phyloP scores from a whole-genome alignment of 306 rosid species.

The Ochetophila trinervis region DNA sequence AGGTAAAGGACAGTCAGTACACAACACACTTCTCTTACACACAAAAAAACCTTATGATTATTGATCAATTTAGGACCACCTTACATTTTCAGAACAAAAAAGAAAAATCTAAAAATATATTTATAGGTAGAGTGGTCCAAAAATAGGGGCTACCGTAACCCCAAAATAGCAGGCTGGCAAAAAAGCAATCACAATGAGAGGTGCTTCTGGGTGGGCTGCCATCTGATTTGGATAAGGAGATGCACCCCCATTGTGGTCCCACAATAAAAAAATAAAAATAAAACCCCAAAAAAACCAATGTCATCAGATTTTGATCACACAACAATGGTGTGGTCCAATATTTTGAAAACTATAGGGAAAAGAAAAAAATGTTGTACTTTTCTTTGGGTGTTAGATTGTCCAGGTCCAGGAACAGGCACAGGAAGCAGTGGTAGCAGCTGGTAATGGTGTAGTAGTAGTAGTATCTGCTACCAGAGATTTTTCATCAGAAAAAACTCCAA shows the following conservation, averaged over 20 bases:
- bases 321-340: slow-evolving; percentile 28
- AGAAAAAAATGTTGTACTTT: slow-evolving; percentile 14
- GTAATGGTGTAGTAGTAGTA: background rate
- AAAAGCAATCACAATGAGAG: background rate
- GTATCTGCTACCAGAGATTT: slow-evolving; percentile 19
- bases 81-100: background rate
- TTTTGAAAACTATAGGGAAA: background rate
- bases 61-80: slow-evolving; percentile 41
- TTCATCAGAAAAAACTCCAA: slow-evolving; percentile 14
- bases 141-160: slow-evolving; percentile 12
- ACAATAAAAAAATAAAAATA: background rate
- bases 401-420: background rate
- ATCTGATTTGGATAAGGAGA: background rate
- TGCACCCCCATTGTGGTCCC: too few relatives aligned
- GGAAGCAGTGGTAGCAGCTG: background rate
- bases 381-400: slow-evolving; percentile 19
- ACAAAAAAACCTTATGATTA: slow-evolving; percentile 27
- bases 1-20: slow-evolving; percentile 27
- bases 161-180: background rate
- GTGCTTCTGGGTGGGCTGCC: background rate
- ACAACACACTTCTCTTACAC: slow-evolving; percentile 13
- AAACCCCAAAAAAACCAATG: background rate
- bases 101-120: background rate
- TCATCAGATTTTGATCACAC: slow-evolving; percentile 7
- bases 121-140: slow-evolving; percentile 33